phyloP scores from a whole-genome alignment of 2,329 filamentous ascomycete genomes.

The Grosmannia serpens region DNA sequence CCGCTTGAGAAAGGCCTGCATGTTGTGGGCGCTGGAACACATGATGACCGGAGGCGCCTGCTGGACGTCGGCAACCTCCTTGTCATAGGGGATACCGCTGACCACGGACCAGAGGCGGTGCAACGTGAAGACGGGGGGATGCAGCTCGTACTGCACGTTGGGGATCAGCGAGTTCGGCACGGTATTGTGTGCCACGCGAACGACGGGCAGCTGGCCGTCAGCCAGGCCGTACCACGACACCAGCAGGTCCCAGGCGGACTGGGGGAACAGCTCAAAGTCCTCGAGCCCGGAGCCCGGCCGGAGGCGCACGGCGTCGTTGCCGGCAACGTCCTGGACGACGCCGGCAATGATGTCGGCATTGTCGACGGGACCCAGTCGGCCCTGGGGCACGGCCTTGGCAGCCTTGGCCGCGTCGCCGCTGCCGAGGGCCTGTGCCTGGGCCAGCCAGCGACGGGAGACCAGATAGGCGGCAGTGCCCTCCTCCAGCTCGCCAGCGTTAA shows the following conservation, averaged over 20 bases:
- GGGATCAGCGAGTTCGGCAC: constrained; percentile 42
- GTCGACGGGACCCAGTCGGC: constrained; percentile 66
- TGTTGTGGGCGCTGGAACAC: constrained; percentile 57
- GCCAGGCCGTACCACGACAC: constrained; percentile 72
- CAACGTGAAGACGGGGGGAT: constrained; percentile 75
- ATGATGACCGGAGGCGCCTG: constrained; percentile 54
- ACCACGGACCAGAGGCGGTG: constrained; percentile 61
- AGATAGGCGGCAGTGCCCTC: constrained; percentile 69
- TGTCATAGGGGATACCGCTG: constrained; percentile 43
- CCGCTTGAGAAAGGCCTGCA: constrained; percentile 63
- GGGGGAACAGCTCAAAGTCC: constrained; percentile 66
- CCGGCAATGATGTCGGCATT: constrained; percentile 71
- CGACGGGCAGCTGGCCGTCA: constrained; percentile 57
- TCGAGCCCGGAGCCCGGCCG: constrained; percentile 57
- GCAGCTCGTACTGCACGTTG: constrained; percentile 71
- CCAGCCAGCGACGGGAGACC: constrained; percentile 70
- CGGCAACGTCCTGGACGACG: constrained; percentile 37
- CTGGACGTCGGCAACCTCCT: constrained; percentile 48
- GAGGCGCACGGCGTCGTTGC: constrained; percentile 57
- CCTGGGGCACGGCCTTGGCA: constrained; percentile 47
- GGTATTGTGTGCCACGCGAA: constrained; percentile 69
- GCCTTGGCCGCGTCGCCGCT: constrained; percentile 40
- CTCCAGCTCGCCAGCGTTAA: constrained; percentile 39
- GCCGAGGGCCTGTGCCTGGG: constrained; percentile 56
- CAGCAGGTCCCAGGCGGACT: constrained; percentile 71